Evolutionary conservation across 305 asterid genomes (phyloP).

Genomic region (Fraxinus xanthoxyloides): DNA sequence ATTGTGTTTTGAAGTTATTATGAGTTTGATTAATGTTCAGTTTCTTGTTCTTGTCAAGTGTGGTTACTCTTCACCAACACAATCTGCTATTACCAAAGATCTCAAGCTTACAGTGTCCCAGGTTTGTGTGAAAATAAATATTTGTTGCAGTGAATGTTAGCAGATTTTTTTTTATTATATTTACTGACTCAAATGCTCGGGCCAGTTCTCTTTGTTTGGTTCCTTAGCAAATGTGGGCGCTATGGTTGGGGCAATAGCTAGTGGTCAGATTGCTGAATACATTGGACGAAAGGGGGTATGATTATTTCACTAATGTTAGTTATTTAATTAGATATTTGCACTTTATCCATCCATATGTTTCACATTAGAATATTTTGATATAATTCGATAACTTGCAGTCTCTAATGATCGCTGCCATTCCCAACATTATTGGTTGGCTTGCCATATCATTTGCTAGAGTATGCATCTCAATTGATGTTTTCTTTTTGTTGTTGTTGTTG

Average conservation of each 20-base stretch:
- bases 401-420: conserved; percentile 85
- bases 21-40: conserved; percentile 1
- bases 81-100: conserved; percentile 60
- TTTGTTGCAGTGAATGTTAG: not conserved
- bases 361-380: not conserved
- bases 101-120: conserved; percentile 78
- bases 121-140: conserved; percentile 39
- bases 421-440: conserved; percentile 94
- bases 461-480: conserved; percentile 25
- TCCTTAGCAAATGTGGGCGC: conserved; percentile 91
- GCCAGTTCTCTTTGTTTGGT: conserved; percentile 84
- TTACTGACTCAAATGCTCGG: conserved; percentile 25
- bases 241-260: conserved; percentile 95
- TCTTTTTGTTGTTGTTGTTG: not conserved
- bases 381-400: conserved; percentile 45
- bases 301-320: not conserved
- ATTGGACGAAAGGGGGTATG: conserved; percentile 95
- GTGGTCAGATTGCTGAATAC: conserved; percentile 95
- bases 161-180: not conserved
- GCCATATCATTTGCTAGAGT: conserved; percentile 78
- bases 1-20: not conserved
- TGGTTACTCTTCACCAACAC: conserved; percentile 94
- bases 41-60: conserved; percentile 46
- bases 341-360: not conserved
- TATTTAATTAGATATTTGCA: conserved; percentile 4